Base-by-base conservation (phyloP, 768 basidiomycete species). In the Kwoniella dejecticola region DNA sequence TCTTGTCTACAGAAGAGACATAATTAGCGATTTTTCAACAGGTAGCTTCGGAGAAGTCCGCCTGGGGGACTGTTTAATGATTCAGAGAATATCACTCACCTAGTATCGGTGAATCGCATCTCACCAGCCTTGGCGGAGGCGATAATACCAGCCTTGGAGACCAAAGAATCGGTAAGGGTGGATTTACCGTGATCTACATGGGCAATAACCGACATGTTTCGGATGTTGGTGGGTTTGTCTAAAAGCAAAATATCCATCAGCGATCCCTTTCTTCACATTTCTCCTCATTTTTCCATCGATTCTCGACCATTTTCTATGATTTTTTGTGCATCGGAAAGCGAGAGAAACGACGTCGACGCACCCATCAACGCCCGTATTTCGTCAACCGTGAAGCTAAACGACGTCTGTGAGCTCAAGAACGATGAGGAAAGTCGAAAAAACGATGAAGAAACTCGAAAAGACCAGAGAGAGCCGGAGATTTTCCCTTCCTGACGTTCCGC, bases 131-230 rank as follows among this genome's bases (percentile, higher is more conserved):
- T 95, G 76, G 91, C 83, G 42, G 84, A 82, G 64, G 96, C 95
- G 73, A 99, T 97, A 80, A 99, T 99, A 85, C 96, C 96, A 66
- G 96, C 96, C 84, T 98, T 98, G 68, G 95, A 94, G 79, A 99
- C 94, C 45, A 99, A 85, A 41, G 95, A 97, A 81, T 99, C 96
- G 70, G 96, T 97, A 71, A 99, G 87, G 73, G 96, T 99, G 58
- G 96, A 99, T 82, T 99, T 99, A 83, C 96, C 96, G 83, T 99
- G 96, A 82, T 99, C 96, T 86, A 99, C 96, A 72, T 81, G 81
- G 68, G 81, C 81, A 69, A 81, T 81, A 63, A 81, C 81, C 60
- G 81, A 81, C 80, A 81, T 80, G 79, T 80, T 80, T 59, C 79
- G 74, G 73, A 77, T 78, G 74, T 79, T 79, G 69, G 74, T 76